Evolutionary conservation across 2,329 filamentous ascomycete genomes (phyloP).

Genomic region (Aspergillus sp.): DNA sequence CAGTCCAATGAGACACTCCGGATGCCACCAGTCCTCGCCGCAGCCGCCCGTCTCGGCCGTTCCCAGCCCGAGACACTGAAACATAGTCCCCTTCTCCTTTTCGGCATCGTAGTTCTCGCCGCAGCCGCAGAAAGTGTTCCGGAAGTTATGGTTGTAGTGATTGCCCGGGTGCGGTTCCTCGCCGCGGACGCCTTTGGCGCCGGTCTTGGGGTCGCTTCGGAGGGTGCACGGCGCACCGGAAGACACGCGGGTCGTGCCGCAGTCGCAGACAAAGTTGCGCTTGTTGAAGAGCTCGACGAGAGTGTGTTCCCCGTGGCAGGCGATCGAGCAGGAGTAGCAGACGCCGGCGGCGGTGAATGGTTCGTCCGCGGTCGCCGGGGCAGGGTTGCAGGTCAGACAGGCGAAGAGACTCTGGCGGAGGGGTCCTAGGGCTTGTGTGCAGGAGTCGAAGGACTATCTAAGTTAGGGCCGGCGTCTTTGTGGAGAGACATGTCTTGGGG

Average conservation of each 20-base stretch:
- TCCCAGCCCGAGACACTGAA: slow-evolving; percentile 87
- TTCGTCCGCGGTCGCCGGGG: slow-evolving; percentile 61
- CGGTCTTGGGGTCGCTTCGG: slow-evolving; percentile 69
- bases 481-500: background rate
- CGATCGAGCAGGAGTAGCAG: slow-evolving; percentile 95
- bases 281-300: slow-evolving; percentile 96
- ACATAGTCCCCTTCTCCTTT: slow-evolving; percentile 95
- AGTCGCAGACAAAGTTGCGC: slow-evolving; percentile 94
- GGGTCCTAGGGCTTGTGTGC: slow-evolving; percentile 84
- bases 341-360: slow-evolving; percentile 75
- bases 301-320: slow-evolving; percentile 92
- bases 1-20: slow-evolving; percentile 82
- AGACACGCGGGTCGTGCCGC: slow-evolving; percentile 79
- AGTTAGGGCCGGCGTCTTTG: slow-evolving; percentile 5
- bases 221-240: slow-evolving; percentile 71
- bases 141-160: slow-evolving; percentile 94
- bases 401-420: slow-evolving; percentile 88
- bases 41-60: slow-evolving; percentile 80
- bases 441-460: slow-evolving; percentile 81
- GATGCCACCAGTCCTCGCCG: slow-evolving; percentile 97
- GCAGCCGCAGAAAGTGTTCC: slow-evolving; percentile 89
- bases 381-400: slow-evolving; percentile 89
- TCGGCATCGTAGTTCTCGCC: slow-evolving; percentile 83
- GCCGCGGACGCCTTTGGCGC: slow-evolving; percentile 74
- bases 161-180: slow-evolving; percentile 70